phyloP scores from a whole-genome alignment of 2,329 filamentous ascomycete genomes.

The Pseudopyricularia cyperi region DNA sequence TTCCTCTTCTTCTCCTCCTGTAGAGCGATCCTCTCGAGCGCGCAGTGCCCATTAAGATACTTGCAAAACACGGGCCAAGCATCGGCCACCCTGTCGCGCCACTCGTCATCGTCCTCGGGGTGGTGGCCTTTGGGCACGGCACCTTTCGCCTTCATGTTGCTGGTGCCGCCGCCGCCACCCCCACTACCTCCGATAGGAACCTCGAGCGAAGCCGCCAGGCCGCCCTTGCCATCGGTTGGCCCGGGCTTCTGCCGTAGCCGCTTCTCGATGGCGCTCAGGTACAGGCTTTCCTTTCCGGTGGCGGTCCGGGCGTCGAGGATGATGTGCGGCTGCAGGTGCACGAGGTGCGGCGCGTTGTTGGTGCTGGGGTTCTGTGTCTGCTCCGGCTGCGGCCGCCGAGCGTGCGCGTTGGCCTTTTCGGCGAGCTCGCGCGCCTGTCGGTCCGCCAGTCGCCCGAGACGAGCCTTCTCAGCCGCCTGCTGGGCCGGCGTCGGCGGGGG shows the following conservation, averaged over 20 bases:
- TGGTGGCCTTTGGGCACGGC: not conserved
- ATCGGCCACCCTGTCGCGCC: slow-evolving; percentile 43
- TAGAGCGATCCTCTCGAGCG: slow-evolving; percentile 77
- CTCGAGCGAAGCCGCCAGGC: not conserved
- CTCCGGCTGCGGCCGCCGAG: slow-evolving; percentile 33
- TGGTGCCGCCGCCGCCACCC: not conserved
- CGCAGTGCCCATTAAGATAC: slow-evolving; percentile 77
- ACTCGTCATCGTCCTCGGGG: slow-evolving; percentile 10
- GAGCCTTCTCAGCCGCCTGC: slow-evolving; percentile 47
- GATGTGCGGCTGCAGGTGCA: slow-evolving; percentile 46
- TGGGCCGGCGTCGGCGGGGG: slow-evolving; percentile 30
- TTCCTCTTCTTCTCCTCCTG: slow-evolving; percentile 79
- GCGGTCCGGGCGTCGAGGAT: slow-evolving; percentile 70
- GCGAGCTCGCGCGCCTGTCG: slow-evolving; percentile 41
- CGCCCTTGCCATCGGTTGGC: not conserved
- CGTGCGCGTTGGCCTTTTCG: slow-evolving; percentile 42
- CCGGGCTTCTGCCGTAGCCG: slow-evolving; percentile 23
- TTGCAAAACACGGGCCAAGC: slow-evolving; percentile 65
- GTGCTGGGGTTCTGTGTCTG: slow-evolving; percentile 40
- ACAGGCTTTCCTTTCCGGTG: slow-evolving; percentile 65
- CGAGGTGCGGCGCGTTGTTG: slow-evolving; percentile 45
- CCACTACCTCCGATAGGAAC: slow-evolving; percentile 4
- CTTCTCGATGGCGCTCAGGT: slow-evolving; percentile 45
- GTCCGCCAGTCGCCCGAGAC: slow-evolving; percentile 43
- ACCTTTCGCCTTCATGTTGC: not conserved